A percentile compares a stretch with the other conserved stretches of the same genome.
These are phyloP conservation scores for Grammothele lineata DNA, from an alignment of 768 basidiomycete species.

Conservation along the genomic window DNA sequence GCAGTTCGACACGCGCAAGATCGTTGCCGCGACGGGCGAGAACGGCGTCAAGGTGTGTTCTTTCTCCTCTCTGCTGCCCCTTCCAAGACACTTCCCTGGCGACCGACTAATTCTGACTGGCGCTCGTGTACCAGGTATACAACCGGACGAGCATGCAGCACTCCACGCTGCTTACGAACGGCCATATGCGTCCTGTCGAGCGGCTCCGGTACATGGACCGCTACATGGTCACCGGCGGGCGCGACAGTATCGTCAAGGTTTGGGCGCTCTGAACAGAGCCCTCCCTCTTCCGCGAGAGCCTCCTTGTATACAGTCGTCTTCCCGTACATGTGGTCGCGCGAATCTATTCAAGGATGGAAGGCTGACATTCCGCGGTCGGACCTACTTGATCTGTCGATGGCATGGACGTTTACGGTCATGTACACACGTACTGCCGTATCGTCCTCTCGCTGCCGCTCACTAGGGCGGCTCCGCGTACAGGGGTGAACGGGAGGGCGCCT, in stretches of 20 bases:
- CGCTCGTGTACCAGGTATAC: constrained; percentile 57
- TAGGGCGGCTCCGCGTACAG: too few relatives aligned
- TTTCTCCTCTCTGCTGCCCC: background rate
- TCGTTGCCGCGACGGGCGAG: constrained; percentile 89
- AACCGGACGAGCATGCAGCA: constrained; percentile 93
- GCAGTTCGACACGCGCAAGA: constrained; percentile 93
- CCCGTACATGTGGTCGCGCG: too few relatives aligned
- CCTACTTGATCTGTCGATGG: too few relatives aligned
- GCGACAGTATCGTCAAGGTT: constrained; percentile 83
- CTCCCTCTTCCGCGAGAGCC: too few relatives aligned
- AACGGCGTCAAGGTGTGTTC: constrained; percentile 78
- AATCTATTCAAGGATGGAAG: too few relatives aligned
- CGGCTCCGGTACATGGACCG: constrained; percentile 93
- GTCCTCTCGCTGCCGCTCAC: too few relatives aligned
- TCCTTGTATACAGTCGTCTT: too few relatives aligned
- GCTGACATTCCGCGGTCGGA: too few relatives aligned
- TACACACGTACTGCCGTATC: too few relatives aligned
- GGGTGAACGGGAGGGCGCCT: too few relatives aligned
- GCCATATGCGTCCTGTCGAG: constrained; percentile 89
- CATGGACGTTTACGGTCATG: too few relatives aligned
- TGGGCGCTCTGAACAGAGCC: constrained; percentile 72
- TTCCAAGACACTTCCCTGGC: background rate
- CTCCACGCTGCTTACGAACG: constrained; percentile 80
- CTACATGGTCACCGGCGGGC: constrained; percentile 87
- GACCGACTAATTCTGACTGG: background rate